Base-by-base conservation (phyloP, 1,284 basidiomycete genomes). In the Irpex sp. region DNA sequence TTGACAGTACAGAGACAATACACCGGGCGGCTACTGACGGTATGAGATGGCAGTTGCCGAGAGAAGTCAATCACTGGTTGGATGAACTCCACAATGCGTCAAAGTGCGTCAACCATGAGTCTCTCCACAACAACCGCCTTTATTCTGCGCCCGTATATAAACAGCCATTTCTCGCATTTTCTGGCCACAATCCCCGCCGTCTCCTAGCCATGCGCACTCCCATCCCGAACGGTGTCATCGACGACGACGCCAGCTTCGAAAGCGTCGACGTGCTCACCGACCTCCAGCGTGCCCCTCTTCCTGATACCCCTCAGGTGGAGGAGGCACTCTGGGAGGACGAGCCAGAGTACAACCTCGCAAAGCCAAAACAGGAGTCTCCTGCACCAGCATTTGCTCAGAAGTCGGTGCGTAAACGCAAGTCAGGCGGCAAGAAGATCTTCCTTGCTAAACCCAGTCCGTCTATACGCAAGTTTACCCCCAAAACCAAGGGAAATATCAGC, bases 331-430 rank as follows among this genome's bases (percentile, higher is more conserved):
- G 64, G 64, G 64, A 62, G 55, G 64, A 65, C 39, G 64, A 65
- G 35, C 64, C 64, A 5, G 61, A 58, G 4, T 60, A 60, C 17
- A 66, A 64, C 39, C 65, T 66, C 17, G 63, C 65, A 31, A n/a
- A 57, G 19, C 60, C 63, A 11, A 26, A 62, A 50, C 63, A 66
- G 37, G 49, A 37, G n/a, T 66, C 63, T 1, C 65, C 65, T 19
- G 26, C 63, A 33, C 58, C 57, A 19, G 17, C 37, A 17, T n/a
- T 31, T 17, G 47, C 57, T 47, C 54, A 36, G 58, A n/a, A 47
- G 35, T 13, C 26, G 2, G 46, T 61, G 0, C 61, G 68, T 13
- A 66, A 67, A 54, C 70, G 69, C 58, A 69, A 66, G 57, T 4
- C 62, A 9, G 60, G 51, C 43, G 39, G 62, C 9, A 69, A 69